A percentile compares a stretch with the other conserved stretches of the same genome.
phyloP scores from a whole-genome alignment of 1,284 basidiomycete genomes.

The Papiliotrema flavescens region DNA sequence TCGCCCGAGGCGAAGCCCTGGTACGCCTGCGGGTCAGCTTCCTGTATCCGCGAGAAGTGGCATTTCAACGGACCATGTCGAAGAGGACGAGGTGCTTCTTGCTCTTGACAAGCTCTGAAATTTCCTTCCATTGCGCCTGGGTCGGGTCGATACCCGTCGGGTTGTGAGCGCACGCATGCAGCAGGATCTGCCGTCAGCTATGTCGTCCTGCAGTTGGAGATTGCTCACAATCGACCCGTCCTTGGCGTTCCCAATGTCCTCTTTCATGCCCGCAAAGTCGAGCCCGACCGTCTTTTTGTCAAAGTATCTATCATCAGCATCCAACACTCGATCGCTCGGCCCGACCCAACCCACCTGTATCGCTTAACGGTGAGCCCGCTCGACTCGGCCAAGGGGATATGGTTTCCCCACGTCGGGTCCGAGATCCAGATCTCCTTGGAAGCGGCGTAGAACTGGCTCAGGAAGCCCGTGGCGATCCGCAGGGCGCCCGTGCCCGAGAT shows the following conservation, averaged over 20 bases:
- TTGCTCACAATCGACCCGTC: too few relatives aligned
- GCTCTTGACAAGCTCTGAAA: constrained; percentile 76
- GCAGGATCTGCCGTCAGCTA: constrained; percentile 56
- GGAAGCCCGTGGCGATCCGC: constrained; percentile 91
- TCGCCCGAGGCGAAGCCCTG: constrained; percentile 91
- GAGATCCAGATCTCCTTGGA: constrained; percentile 91
- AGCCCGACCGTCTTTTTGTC: constrained; percentile 69
- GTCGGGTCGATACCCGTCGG: constrained; percentile 98
- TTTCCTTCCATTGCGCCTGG: constrained; percentile 84
- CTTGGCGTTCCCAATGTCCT: constrained; percentile 59
- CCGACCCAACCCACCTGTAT: too few relatives aligned
- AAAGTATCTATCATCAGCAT: too few relatives aligned
- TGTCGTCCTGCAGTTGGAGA: too few relatives aligned
- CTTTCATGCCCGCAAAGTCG: constrained; percentile 87
- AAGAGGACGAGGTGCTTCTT: constrained; percentile 59
- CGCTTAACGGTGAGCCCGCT: constrained; percentile 88
- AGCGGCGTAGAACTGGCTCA: constrained; percentile 79
- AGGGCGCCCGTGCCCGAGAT: constrained; percentile 98
- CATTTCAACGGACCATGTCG: constrained; percentile 57
- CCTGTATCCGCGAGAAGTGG: too few relatives aligned
- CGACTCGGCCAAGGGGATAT: constrained; percentile 78
- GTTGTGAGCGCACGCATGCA: too few relatives aligned
- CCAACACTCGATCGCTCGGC: too few relatives aligned
- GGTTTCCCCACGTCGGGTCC: constrained; percentile 95
- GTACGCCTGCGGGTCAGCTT: constrained; percentile 81